phyloP scores from a whole-genome alignment of 805 yeast genomes.

The Pichia deserticola region DNA sequence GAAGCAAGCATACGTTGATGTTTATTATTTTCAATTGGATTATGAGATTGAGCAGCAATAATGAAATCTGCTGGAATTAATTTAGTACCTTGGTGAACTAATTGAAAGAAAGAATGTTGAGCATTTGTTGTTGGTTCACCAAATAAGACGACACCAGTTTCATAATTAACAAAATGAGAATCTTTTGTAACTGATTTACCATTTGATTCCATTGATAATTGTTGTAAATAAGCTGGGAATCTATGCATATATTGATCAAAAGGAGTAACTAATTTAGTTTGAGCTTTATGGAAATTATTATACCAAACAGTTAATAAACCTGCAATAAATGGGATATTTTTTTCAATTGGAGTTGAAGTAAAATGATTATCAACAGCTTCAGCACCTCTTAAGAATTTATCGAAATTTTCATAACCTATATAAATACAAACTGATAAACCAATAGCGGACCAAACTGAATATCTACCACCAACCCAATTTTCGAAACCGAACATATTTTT shows the following conservation, averaged over 20 bases:
- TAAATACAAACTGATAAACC: conserved; percentile 92
- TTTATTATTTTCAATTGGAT: conserved; percentile 88
- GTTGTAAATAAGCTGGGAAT: conserved; percentile 99
- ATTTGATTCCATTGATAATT: conserved; percentile 97
- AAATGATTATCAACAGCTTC: conserved; percentile 96
- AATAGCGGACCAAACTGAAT: conserved; percentile 99
- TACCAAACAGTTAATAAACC: conserved; percentile 96
- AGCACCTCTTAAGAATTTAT: conserved; percentile 90
- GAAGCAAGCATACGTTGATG: conserved; percentile 99
- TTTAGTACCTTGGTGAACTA: conserved; percentile 98
- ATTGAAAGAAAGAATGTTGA: conserved; percentile 98
- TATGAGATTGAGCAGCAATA: conserved; percentile 94
- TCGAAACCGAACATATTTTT: conserved; percentile 98
- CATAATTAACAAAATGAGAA: conserved; percentile 84
- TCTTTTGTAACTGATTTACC: conserved; percentile 97
- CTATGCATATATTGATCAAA: conserved; percentile 98
- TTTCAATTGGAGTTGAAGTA: conserved; percentile 70
- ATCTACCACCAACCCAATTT: conserved; percentile 99
- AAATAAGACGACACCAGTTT: conserved; percentile 90
- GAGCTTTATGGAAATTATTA: conserved; percentile 96
- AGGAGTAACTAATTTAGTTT: conserved; percentile 97
- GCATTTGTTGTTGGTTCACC: conserved; percentile 99
- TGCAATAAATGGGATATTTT: conserved; percentile 89
- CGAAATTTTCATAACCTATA: conserved; percentile 94
- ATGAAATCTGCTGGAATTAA: conserved; percentile 95